phyloP scores from a whole-genome alignment of 2,329 filamentous ascomycete genomes.

The Emmonsiellopsis sp. region DNA sequence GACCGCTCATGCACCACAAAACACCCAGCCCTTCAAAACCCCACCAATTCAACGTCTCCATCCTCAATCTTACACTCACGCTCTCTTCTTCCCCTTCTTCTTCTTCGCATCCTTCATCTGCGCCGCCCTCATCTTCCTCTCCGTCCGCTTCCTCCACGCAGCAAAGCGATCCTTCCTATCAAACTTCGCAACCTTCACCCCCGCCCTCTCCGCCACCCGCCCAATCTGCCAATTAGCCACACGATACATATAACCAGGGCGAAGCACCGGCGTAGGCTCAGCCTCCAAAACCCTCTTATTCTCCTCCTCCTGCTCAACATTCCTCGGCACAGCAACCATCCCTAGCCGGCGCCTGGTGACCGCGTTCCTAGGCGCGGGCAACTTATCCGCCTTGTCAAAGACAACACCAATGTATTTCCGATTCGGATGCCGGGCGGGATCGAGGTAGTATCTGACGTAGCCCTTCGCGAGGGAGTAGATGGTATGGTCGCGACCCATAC shows the following conservation, averaged over 20 bases:
- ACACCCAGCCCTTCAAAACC: background rate
- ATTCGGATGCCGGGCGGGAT: conserved; percentile 71
- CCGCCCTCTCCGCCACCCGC: conserved; percentile 50
- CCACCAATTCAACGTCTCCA: conserved; percentile 8
- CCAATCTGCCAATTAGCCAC: conserved; percentile 62
- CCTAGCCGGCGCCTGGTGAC: conserved; percentile 66
- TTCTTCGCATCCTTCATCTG: conserved; percentile 46
- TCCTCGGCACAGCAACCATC: conserved; percentile 49
- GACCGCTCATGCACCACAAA: background rate
- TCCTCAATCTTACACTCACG: conserved; percentile 22
- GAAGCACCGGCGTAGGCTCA: conserved; percentile 23
- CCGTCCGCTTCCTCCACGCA: conserved; percentile 53
- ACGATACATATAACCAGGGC: conserved; percentile 54
- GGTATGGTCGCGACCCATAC: conserved; percentile 91
- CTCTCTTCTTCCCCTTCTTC: conserved; percentile 23
- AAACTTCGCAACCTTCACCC: conserved; percentile 46
- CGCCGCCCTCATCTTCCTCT: conserved; percentile 40
- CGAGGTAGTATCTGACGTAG: conserved; percentile 95
- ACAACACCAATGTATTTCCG: conserved; percentile 92
- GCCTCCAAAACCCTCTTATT: conserved; percentile 10
- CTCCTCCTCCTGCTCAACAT: conserved; percentile 10
- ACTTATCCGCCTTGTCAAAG: conserved; percentile 68
- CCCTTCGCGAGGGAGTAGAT: conserved; percentile 78
- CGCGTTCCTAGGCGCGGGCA: conserved; percentile 68
- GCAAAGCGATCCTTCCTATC: conserved; percentile 51